phyloP scores from a whole-genome alignment of 192 early-diverging fungal genomes.

The Spinellus fusiger region DNA sequence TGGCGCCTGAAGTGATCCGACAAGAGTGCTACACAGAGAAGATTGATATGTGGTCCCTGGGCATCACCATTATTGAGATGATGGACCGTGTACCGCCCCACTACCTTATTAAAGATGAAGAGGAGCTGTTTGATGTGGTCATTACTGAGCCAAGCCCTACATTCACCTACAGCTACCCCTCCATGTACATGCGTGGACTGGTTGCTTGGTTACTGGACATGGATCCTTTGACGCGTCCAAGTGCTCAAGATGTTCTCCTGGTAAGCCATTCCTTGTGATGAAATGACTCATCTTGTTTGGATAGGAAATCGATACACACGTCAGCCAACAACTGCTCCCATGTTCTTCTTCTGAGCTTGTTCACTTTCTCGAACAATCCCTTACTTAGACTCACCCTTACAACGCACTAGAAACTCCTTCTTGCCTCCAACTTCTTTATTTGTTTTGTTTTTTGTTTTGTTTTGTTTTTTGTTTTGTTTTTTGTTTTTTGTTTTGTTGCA shows the following conservation, averaged over 20 bases:
- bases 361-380: conserved; percentile 20
- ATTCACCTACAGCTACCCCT: conserved; percentile 28
- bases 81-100: conserved; percentile 40
- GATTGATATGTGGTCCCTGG: conserved; percentile 34
- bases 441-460: no score
- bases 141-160: conserved; percentile 27
- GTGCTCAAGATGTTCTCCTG: conserved; percentile 21
- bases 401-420: no score
- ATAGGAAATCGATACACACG: neutral
- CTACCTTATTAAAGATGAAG: conserved; percentile 22
- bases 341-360: conserved; percentile 17
- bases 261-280: no score
- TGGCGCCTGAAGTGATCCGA: conserved; percentile 37
- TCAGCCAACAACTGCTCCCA: conserved; percentile 4
- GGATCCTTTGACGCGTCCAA: conserved; percentile 18
- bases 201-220: conserved; percentile 33
- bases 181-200: conserved; percentile 23
- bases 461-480: no score
- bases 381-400: conserved; percentile 10
- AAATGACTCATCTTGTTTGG: no score
- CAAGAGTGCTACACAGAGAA: conserved; percentile 28
- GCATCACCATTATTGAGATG: conserved; percentile 39
- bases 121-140: conserved; percentile 15
- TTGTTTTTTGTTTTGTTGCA: no score
- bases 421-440: no score